A percentile compares a stretch with the other conserved stretches of the same genome.
Conservation (phyloP, 768 basidiomycete species). For the Leucocoprinus sp. region DNA sequence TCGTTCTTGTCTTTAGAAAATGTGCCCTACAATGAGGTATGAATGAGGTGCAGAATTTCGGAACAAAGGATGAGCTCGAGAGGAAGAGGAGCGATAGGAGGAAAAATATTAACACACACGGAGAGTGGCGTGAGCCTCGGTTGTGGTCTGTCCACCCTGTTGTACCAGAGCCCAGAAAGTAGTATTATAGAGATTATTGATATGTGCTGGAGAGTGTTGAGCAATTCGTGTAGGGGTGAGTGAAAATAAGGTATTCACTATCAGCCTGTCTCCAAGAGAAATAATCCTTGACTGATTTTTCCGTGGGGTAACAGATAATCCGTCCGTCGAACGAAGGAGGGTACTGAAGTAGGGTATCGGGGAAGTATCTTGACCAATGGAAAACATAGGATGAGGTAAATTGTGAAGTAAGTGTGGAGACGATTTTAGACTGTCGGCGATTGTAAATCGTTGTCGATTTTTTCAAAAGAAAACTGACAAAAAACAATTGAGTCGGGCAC, state of each 20-base stretch:
- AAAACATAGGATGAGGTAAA: conserved; percentile 91
- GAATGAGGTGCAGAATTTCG: not conserved
- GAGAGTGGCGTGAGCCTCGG: conserved; percentile 76
- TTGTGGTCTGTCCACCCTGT: conserved; percentile 67
- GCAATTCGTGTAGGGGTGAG: not conserved
- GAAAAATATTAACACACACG: conserved; percentile 35
- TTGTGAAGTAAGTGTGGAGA: conserved; percentile 72
- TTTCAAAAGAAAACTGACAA: conserved; percentile 74
- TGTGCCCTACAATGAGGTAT: conserved; percentile 54
- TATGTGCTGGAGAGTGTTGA: conserved; percentile 60
- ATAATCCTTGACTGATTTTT: conserved; percentile 76
- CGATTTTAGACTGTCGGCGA: conserved; percentile 79
- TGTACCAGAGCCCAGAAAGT: conserved; percentile 90
- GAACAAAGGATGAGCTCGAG: not conserved
- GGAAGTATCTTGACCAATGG: conserved; percentile 77
- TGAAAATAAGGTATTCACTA: conserved; percentile 51
- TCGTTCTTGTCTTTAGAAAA: conserved; percentile 88
- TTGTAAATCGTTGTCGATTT: conserved; percentile 73
- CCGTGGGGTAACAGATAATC: conserved; percentile 72
- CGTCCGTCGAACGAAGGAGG: conserved; percentile 93
- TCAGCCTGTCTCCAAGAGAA: conserved; percentile 96
- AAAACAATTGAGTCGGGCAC: not conserved
- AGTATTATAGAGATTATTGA: conserved; percentile 98
- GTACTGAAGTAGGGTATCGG: conserved; percentile 60
- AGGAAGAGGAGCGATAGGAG: not conserved